Conservation (phyloP, 1,284 basidiomycete species). For the Ganoderma resinaceum region DNA sequence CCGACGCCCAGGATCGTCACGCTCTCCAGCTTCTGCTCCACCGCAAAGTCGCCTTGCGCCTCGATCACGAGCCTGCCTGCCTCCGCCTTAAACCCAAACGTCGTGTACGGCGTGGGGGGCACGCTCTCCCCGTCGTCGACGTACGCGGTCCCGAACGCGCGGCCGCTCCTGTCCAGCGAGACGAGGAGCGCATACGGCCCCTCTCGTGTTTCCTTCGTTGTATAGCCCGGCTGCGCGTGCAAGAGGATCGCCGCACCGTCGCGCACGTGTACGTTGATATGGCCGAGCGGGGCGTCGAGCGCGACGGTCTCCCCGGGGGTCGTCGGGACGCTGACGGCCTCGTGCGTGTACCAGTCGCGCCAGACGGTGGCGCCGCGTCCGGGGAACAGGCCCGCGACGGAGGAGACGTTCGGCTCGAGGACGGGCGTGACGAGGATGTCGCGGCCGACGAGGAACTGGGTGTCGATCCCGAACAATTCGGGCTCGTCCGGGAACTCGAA, state of each 20-base stretch:
- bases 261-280: constrained; percentile 76
- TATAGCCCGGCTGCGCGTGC: constrained; percentile 62
- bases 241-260: constrained; percentile 64
- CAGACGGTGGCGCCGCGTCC: constrained; percentile 66
- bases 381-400: constrained; percentile 65
- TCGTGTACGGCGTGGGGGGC: constrained; percentile 57
- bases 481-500: constrained; percentile 79
- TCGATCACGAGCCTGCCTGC: constrained; percentile 44
- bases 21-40: constrained; percentile 40
- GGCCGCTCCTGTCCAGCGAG: constrained; percentile 51
- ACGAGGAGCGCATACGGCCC: constrained; percentile 64
- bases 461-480: constrained; percentile 66
- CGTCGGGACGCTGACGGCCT: constrained; percentile 48
- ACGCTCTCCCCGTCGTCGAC: constrained; percentile 70
- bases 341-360: constrained; percentile 82
- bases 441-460: constrained; percentile 75
- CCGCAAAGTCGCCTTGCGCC: constrained; percentile 42
- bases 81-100: constrained; percentile 48
- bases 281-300: constrained; percentile 65
- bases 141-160: constrained; percentile 63
- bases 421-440: constrained; percentile 81
- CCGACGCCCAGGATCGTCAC: constrained; percentile 46
- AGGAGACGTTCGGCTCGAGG: constrained; percentile 60
- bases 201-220: constrained; percentile 60
- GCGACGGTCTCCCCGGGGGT: constrained; percentile 47